phyloP scores from a whole-genome alignment of 352 stramenopile species.

The Globisporangium solare region DNA sequence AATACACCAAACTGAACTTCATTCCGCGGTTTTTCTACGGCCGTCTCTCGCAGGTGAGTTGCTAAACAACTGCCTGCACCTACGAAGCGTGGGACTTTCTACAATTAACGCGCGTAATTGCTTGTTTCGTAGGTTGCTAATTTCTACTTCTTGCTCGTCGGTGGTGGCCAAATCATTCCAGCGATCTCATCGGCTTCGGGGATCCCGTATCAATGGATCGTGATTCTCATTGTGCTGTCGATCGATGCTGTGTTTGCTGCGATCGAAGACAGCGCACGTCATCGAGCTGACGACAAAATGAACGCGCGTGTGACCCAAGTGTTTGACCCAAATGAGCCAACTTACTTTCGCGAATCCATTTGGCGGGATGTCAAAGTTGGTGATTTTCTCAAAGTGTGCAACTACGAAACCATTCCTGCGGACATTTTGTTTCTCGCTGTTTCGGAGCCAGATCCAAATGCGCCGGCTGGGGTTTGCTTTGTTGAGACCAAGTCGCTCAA shows the following conservation, averaged over 20 bases:
- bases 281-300: conserved; percentile 77
- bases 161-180: conserved; percentile 79
- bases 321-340: conserved; percentile 43
- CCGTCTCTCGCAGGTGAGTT: conserved; percentile 64
- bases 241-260: conserved; percentile 82
- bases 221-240: conserved; percentile 77
- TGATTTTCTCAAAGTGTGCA: conserved; percentile 83
- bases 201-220: conserved; percentile 86
- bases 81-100: background rate
- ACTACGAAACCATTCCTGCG: conserved; percentile 81
- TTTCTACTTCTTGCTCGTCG: conserved; percentile 89
- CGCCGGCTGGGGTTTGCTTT: conserved; percentile 77
- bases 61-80: background rate
- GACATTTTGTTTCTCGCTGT: conserved; percentile 79
- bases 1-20: conserved; percentile 88
- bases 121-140: conserved; percentile 45
- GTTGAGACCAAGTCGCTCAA: conserved; percentile 87
- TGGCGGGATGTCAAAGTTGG: conserved; percentile 73
- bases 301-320: conserved; percentile 63
- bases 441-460: conserved; percentile 49
- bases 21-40: conserved; percentile 83
- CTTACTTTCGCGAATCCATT: conserved; percentile 44
- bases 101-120: background rate
- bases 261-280: conserved; percentile 78
- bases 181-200: conserved; percentile 82